A percentile compares a stretch with the other conserved stretches of the same genome.
These are phyloP conservation scores for Penicillium fuscoglaucum DNA, from an alignment of 2,329 filamentous ascomycete genomes.

Conservation along the genomic window DNA sequence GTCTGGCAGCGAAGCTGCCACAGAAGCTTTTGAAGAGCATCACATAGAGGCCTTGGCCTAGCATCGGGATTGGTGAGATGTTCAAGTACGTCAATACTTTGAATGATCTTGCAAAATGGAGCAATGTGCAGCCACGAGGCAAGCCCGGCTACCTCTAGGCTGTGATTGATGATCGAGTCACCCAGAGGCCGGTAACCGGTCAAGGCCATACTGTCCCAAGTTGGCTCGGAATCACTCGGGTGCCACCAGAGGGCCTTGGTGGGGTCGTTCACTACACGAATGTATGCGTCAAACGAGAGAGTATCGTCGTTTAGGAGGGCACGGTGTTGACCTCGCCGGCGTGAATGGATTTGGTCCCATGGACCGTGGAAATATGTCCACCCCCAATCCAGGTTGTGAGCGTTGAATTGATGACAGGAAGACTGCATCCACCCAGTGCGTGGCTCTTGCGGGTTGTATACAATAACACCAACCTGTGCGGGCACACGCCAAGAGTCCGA, in stretches of 20 bases:
- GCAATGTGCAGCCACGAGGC: constrained; percentile 59
- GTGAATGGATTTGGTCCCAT: constrained; percentile 58
- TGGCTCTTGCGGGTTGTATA: constrained; percentile 65
- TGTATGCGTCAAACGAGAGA: constrained; percentile 62
- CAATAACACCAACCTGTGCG: constrained; percentile 62
- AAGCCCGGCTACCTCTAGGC: constrained; percentile 55
- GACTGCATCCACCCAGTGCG: constrained; percentile 58
- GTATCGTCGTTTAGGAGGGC: constrained; percentile 62
- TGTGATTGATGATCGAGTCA: constrained; percentile 47
- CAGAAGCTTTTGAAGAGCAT: constrained; percentile 54
- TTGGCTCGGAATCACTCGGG: constrained; percentile 52
- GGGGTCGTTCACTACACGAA: constrained; percentile 61
- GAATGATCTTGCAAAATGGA: constrained; percentile 60
- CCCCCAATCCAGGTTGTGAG: constrained; percentile 61
- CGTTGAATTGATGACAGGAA: constrained; percentile 61
- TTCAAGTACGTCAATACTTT: constrained; percentile 50
- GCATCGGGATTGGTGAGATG: constrained; percentile 47
- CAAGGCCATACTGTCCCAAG: constrained; percentile 58
- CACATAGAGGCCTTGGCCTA: constrained; percentile 53
- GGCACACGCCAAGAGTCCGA: constrained; percentile 50
- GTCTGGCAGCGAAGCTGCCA: constrained; percentile 52
- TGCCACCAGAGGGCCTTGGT: constrained; percentile 64
- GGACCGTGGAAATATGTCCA: constrained; percentile 63
- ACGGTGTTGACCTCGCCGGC: constrained; percentile 59
- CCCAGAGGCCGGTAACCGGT: constrained; percentile 58